These are phyloP conservation scores for Amborella trichopoda DNA, from an alignment of 164 flowering plant species.

Conservation along the genomic window DNA sequence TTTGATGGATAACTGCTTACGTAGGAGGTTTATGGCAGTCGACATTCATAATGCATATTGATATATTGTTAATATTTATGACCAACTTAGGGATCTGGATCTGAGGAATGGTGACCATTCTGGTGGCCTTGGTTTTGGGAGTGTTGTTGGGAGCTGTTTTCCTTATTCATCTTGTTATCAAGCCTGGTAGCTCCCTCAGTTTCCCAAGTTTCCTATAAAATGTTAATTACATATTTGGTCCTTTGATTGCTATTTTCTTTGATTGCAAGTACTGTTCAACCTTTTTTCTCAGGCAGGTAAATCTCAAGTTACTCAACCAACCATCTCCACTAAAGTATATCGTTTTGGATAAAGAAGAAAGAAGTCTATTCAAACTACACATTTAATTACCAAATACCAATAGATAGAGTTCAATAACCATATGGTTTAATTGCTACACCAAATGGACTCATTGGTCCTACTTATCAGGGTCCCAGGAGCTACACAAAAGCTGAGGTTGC, in stretches of 20 bases:
- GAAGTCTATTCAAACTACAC: neutral
- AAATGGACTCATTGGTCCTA: neutral
- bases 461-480: slow-evolving; percentile 30
- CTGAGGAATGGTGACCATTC: slow-evolving; percentile 2
- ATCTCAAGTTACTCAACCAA: neutral
- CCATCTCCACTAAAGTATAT: neutral
- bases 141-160: neutral
- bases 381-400: neutral
- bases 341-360: neutral
- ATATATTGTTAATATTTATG: too few species aligned
- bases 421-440: neutral
- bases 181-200: neutral
- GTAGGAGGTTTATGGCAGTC: too few species aligned
- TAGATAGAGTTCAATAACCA: neutral
- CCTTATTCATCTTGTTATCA: neutral
- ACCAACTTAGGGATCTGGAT: too few species aligned
- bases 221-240: neutral
- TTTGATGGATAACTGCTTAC: too few species aligned
- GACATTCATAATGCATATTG: too few species aligned
- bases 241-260: neutral
- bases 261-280: neutral
- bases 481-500: slow-evolving; percentile 65
- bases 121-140: neutral
- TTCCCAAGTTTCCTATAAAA: neutral
- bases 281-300: neutral